Evolutionary conservation across 805 yeast species (phyloP).

Genomic region (Debaryomyces hansenii): DNA sequence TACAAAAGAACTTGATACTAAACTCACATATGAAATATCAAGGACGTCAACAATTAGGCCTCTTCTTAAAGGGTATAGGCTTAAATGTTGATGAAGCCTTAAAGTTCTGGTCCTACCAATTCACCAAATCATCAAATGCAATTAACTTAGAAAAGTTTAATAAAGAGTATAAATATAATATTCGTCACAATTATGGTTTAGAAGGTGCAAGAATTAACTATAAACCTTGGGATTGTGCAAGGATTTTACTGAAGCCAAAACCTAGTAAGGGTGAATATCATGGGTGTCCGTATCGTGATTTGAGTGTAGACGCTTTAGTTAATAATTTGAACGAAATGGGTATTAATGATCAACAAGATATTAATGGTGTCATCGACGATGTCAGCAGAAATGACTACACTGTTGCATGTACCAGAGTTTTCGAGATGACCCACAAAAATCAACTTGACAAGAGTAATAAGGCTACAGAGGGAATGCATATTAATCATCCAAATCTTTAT

Average conservation of each 20-base stretch:
- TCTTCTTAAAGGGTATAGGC: constrained; percentile 89
- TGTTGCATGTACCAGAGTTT: constrained; percentile 85
- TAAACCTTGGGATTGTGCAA: constrained; percentile 81
- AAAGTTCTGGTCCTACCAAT: constrained; percentile 77
- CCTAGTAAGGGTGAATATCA: constrained; percentile 72
- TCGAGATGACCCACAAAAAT: constrained; percentile 65
- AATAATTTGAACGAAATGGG: constrained; percentile 63
- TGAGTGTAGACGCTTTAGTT: constrained; percentile 62
- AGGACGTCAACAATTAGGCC: constrained; percentile 82
- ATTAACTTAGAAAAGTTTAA: constrained; percentile 73
- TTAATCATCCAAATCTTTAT: constrained; percentile 86
- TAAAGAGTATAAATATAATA: constrained; percentile 85
- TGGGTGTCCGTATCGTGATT: constrained; percentile 91
- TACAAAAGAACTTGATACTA: constrained; percentile 59
- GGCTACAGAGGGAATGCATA: constrained; percentile 54
- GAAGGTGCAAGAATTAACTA: constrained; percentile 89
- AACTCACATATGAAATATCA: constrained; percentile 75
- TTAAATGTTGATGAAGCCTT: constrained; percentile 83
- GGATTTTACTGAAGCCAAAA: constrained; percentile 69
- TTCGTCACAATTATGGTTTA: constrained; percentile 86
- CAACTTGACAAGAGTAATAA: constrained; percentile 39
- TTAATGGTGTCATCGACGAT: constrained; percentile 64
- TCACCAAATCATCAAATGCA: constrained; percentile 50
- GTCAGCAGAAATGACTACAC: constrained; percentile 72
- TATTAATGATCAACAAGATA: constrained; percentile 53